phyloP scores from a whole-genome alignment of 2,329 filamentous ascomycete genomes.

The Aspergillus chevalieri region DNA sequence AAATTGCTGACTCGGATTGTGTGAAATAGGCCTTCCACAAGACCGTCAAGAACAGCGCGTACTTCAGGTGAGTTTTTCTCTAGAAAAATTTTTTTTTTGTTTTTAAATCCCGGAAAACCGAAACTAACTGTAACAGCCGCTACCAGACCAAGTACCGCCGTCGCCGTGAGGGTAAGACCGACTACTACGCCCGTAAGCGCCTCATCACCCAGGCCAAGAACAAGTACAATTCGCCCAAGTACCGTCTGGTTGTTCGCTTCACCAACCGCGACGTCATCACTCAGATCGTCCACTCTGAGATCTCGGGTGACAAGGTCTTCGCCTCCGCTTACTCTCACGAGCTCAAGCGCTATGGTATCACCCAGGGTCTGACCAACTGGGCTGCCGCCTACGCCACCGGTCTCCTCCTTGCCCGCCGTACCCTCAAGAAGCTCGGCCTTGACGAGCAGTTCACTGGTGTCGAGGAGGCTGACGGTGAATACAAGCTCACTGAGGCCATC shows the following conservation, averaged over 20 bases:
- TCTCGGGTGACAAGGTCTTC: slow-evolving; percentile 97
- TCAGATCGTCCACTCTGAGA: slow-evolving; percentile 95
- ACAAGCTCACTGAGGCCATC: slow-evolving; percentile 85
- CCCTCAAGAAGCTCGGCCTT: slow-evolving; percentile 92
- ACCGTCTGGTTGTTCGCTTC: slow-evolving; percentile 98
- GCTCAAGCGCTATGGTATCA: slow-evolving; percentile 94
- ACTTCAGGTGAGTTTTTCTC: slow-evolving; percentile 91
- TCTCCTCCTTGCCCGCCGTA: slow-evolving; percentile 93
- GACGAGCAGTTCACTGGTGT: slow-evolving; percentile 92
- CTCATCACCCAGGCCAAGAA: slow-evolving; percentile 99
- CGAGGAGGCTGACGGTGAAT: slow-evolving; percentile 95
- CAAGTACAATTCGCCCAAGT: slow-evolving; percentile 99
- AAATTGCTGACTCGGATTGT: slow-evolving; percentile 97
- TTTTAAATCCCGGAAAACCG: not conserved
- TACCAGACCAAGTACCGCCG: slow-evolving; percentile 99
- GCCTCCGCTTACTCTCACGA: slow-evolving; percentile 90
- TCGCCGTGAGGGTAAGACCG: slow-evolving; percentile 93
- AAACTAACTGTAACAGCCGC: slow-evolving; percentile 55
- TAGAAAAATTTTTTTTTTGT: slow-evolving; percentile 2
- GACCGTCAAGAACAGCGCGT: slow-evolving; percentile 93
- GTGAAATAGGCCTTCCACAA: slow-evolving; percentile 75
- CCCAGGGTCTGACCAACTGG: slow-evolving; percentile 99
- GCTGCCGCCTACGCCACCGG: slow-evolving; percentile 93
- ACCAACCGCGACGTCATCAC: slow-evolving; percentile 99
- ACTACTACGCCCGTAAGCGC: slow-evolving; percentile 99